Evolutionary conservation across 192 early-diverging fungal species (phyloP).

Genomic region (Coemansia sp.): DNA sequence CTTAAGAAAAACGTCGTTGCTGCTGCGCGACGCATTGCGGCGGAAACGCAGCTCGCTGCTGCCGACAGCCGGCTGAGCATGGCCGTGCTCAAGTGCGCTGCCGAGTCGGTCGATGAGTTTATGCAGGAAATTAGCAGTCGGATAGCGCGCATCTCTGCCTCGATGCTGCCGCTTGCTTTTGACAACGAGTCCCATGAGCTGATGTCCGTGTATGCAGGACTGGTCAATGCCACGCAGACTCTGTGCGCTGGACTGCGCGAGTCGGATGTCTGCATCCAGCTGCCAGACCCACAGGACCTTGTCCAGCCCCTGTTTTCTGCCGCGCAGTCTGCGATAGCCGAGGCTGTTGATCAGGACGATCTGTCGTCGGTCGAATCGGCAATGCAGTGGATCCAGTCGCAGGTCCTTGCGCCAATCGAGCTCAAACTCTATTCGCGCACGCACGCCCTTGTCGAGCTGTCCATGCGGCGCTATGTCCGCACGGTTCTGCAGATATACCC

Average conservation of each 20-base stretch:
- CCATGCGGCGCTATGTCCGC: slow-evolving; percentile 11
- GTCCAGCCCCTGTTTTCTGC: neutral
- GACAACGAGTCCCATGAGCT: neutral
- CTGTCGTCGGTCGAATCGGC: slow-evolving; percentile 5
- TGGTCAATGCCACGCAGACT: slow-evolving; percentile 19
- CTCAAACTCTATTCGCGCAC: neutral
- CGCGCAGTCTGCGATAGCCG: neutral
- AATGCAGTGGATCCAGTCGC: slow-evolving; percentile 30
- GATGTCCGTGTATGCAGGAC: slow-evolving; percentile 9
- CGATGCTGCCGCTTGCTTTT: neutral
- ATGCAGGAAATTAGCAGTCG: neutral
- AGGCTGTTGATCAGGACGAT: neutral
- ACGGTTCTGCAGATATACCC: slow-evolving; percentile 19
- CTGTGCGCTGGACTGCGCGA: slow-evolving; percentile 14
- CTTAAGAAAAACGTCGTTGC: slow-evolving; percentile 11
- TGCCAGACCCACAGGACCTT: neutral
- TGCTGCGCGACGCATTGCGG: slow-evolving; percentile 32
- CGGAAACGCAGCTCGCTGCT: slow-evolving; percentile 37
- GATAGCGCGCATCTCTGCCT: neutral
- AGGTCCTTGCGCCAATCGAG: neutral
- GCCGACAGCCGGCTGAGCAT: slow-evolving; percentile 14
- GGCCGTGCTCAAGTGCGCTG: slow-evolving; percentile 16
- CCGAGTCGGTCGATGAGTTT: slow-evolving; percentile 7
- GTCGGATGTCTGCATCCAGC: neutral
- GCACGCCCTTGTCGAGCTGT: neutral